Evolutionary conservation across 139 green algal genomes (phyloP).

Genomic region (Pseudopediastrum boryanum): DNA sequence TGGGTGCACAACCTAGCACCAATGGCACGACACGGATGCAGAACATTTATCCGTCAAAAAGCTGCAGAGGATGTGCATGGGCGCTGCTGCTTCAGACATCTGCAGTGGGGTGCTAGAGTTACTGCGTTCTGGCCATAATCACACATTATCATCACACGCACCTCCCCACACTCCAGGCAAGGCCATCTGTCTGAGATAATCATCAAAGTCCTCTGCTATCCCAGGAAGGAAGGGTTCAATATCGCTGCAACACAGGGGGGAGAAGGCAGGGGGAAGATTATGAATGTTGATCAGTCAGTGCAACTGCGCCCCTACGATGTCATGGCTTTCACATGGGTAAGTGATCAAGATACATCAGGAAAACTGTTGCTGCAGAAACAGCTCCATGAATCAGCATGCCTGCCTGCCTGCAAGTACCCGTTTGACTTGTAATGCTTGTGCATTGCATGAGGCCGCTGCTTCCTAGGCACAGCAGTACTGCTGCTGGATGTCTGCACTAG

Average conservation of each 20-base stretch:
- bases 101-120: no score
- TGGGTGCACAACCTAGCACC: no score
- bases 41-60: no score
- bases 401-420: neutral
- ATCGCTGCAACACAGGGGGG: constrained; percentile 34
- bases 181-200: constrained; percentile 45
- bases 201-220: constrained; percentile 51
- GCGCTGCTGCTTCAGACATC: no score
- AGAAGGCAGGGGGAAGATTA: neutral
- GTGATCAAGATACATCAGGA: neutral
- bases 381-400: neutral
- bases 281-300: neutral
- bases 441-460: no score
- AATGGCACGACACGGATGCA: no score
- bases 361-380: neutral
- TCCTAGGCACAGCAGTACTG: no score
- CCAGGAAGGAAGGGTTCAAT: constrained; percentile 51
- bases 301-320: neutral
- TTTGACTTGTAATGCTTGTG: neutral
- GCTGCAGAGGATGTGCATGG: no score
- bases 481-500: no score
- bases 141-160: no score
- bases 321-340: neutral
- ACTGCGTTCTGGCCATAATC: no score
- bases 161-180: constrained; percentile 49